A percentile compares a stretch with the other conserved stretches of the same genome.
Evolutionary conservation across 2,329 filamentous ascomycete species (phyloP).

Genomic region (Arachnomyces sp.): DNA sequence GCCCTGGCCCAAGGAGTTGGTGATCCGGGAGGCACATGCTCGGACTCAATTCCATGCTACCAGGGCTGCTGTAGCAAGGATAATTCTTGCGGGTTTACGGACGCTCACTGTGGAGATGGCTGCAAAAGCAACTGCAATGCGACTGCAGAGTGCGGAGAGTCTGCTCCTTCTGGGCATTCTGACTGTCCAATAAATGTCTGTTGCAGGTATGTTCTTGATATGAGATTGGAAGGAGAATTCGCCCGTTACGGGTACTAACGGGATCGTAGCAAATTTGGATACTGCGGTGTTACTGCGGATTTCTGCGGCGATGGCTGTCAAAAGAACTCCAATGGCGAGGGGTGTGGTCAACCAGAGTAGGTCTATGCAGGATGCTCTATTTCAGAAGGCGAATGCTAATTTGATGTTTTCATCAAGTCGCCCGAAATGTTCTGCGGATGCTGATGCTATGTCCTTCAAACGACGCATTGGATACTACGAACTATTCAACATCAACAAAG

Average conservation of each 20-base stretch:
- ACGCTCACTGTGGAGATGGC: conserved; percentile 15
- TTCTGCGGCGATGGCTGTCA: conserved; percentile 4
- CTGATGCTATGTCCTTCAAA: not conserved
- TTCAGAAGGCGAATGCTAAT: too few species aligned
- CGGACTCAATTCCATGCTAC: conserved; percentile 2
- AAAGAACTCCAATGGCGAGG: too few species aligned
- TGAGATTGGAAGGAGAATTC: conserved; percentile 19
- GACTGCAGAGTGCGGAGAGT: conserved; percentile 30
- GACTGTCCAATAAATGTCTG: conserved; percentile 26
- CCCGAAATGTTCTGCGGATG: not conserved
- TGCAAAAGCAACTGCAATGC: conserved; percentile 30
- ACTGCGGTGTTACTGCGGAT: conserved; percentile 3
- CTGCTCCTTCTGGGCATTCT: conserved; percentile 12
- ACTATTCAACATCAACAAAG: not conserved
- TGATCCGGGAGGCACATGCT: conserved; percentile 1
- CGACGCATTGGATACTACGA: not conserved
- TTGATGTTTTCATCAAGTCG: conserved; percentile 2
- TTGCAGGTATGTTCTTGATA: too few species aligned
- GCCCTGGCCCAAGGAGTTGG: too few species aligned
- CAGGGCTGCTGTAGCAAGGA: conserved; percentile 5
- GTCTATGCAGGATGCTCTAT: too few species aligned
- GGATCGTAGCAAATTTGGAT: conserved; percentile 8
- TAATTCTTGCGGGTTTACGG: conserved; percentile 13
- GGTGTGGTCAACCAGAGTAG: too few species aligned
- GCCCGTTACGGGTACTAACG: conserved; percentile 10